Conservation (phyloP, 2,329 filamentous ascomycete species). For the Fusarium lateritium region DNA sequence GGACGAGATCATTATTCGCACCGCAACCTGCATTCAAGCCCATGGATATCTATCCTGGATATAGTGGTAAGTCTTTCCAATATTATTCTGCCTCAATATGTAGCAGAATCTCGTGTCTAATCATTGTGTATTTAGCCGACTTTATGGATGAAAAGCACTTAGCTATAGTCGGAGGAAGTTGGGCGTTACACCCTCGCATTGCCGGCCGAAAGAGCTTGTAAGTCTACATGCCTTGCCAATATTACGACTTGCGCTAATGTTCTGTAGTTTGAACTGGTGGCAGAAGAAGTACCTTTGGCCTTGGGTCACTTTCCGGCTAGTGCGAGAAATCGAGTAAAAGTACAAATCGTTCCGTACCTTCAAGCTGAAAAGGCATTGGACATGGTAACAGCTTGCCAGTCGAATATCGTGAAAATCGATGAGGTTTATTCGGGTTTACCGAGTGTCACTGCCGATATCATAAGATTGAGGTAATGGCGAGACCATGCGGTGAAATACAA, state of each 20-base stretch:
- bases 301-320: slow-evolving; percentile 36
- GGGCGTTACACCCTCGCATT: slow-evolving; percentile 34
- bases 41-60: slow-evolving; percentile 36
- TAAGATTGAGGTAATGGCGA: slow-evolving; percentile 16
- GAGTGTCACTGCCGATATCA: slow-evolving; percentile 19
- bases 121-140: slow-evolving; percentile 4
- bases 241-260: background rate
- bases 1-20: slow-evolving; percentile 12
- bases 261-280: slow-evolving; percentile 34
- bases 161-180: slow-evolving; percentile 28
- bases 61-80: slow-evolving; percentile 16
- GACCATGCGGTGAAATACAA: background rate
- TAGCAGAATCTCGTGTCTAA: background rate
- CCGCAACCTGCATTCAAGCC: slow-evolving; percentile 33
- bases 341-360: background rate
- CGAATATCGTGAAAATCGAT: no score
- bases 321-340: slow-evolving; percentile 1
- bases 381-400: no score
- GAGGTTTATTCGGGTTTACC: slow-evolving; percentile 2
- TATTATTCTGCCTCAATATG: rapidly evolving
- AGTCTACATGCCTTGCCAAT: background rate
- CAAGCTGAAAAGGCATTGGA: no score
- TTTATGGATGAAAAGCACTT: slow-evolving; percentile 38
- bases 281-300: slow-evolving; percentile 37
- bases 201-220: slow-evolving; percentile 35